phyloP scores from a whole-genome alignment of 2,329 filamentous ascomycete genomes.

The Thielaviopsis musarum region DNA sequence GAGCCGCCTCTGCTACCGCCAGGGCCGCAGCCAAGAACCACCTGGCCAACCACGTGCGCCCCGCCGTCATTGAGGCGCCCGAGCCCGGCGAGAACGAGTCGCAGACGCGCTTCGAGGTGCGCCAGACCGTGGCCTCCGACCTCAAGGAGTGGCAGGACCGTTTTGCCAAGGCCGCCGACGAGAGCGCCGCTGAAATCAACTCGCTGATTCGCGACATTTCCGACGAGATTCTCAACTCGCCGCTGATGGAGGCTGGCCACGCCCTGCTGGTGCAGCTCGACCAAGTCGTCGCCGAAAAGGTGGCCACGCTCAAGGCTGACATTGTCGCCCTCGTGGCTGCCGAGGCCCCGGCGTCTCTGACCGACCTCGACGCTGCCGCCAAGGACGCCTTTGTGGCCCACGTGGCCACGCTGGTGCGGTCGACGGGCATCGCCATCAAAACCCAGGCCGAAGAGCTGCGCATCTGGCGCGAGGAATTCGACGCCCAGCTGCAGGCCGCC shows the following conservation, averaged over 20 bases:
- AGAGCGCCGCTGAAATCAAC: constrained; percentile 60
- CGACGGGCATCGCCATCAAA: constrained; percentile 57
- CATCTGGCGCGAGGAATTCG: constrained; percentile 57
- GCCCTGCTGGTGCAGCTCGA: constrained; percentile 53
- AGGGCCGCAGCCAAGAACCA: constrained; percentile 2
- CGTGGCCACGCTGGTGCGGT: constrained; percentile 34
- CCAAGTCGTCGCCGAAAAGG: constrained; percentile 44
- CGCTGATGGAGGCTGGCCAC: constrained; percentile 44
- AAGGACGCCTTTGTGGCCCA: constrained; percentile 27
- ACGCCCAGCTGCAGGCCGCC: constrained; percentile 49
- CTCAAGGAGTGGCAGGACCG: constrained; percentile 75
- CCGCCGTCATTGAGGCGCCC: constrained; percentile 24
- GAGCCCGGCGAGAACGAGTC: constrained; percentile 31
- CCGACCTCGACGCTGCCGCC: constrained; percentile 32
- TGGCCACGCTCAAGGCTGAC: constrained; percentile 46
- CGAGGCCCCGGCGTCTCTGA: constrained; percentile 13
- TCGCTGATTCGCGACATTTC: constrained; percentile 44
- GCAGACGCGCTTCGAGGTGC: constrained; percentile 38
- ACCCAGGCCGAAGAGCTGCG: constrained; percentile 60
- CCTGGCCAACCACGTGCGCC: constrained; percentile 14
- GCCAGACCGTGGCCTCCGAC: constrained; percentile 58
- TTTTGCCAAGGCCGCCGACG: constrained; percentile 70
- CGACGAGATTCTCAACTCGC: constrained; percentile 15
- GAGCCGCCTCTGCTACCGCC: constrained; percentile 14
- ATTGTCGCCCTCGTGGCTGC: constrained; percentile 25